Evolutionary conservation across 148 eudicot genomes (phyloP).

Genomic region (Camellia sinensis): DNA sequence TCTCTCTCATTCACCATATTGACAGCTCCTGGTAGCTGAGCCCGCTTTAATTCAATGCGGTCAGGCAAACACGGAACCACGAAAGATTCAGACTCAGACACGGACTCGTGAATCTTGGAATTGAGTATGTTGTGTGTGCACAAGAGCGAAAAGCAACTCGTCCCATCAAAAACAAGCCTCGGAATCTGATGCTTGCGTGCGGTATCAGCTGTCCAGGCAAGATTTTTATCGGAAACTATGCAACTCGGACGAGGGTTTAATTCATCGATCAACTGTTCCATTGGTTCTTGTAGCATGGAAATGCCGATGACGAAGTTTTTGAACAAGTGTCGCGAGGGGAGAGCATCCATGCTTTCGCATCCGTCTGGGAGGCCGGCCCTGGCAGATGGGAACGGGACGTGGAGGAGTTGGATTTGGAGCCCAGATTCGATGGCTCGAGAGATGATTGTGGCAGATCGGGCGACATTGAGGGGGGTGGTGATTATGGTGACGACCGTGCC

Average conservation of each 20-base stretch:
- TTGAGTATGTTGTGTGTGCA: constrained; percentile 26
- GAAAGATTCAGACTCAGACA: constrained; percentile 18
- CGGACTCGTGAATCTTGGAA: constrained; percentile 4
- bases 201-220: constrained; percentile 37
- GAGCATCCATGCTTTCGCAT: constrained; percentile 35
- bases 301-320: constrained; percentile 23
- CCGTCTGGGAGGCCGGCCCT: constrained; percentile 41
- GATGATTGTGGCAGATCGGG: constrained; percentile 21
- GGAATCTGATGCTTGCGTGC: constrained; percentile 36
- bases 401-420: constrained; percentile 22
- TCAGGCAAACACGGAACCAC: constrained; percentile 22
- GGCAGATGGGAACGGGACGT: constrained; percentile 28
- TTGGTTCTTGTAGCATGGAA: constrained; percentile 22
- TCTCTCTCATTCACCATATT: not conserved
- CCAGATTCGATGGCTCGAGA: constrained; percentile 20
- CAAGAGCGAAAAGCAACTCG: constrained; percentile 33
- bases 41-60: constrained; percentile 19
- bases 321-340: constrained; percentile 22
- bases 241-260: constrained; percentile 36
- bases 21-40: not conserved
- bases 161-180: constrained; percentile 38
- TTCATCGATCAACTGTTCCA: constrained; percentile 26
- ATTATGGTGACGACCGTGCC: constrained; percentile 31
- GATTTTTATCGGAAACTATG: constrained; percentile 39
- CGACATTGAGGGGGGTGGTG: constrained; percentile 41